Evolutionary conservation across 1,284 basidiomycete genomes (phyloP), one percentile per base, ranked within the genome.

Genomic region (Papiliotrema nemorosa): DNA sequence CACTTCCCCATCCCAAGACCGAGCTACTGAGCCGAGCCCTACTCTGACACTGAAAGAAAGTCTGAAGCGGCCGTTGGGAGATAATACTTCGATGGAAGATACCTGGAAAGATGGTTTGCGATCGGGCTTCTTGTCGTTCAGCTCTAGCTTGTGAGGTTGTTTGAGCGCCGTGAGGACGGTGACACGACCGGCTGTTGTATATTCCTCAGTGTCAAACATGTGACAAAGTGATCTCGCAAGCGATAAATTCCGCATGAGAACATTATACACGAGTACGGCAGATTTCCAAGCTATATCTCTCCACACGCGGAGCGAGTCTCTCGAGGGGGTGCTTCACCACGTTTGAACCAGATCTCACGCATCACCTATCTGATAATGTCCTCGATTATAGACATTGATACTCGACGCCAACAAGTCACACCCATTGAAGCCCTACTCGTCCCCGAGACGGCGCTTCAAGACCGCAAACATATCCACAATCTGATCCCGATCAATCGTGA

Each of bases 401-500:
- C n/a, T n/a, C n/a, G n/a, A n/a, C n/a, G n/a, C n/a, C n/a, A n/a
- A n/a, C n/a, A n/a, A n/a, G n/a, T n/a, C n/a, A 31, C 29, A 31
- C 29, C 29, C 29, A 31, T 31, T 14, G 7, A 7, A 7, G 29
- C 29, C 29, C 14, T 31, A 31, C 9, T 31, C 29, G 9, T 31
- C 29, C 29, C 9, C 29, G 9, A 31, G 29, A 7, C 29, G 7
- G 29, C 12, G 12, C 47, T 42, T 57, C 22, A 70, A 52, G 20
- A 58, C 54, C 22, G 58, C 50, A 56, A 59, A 63, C 10, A 67
- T 49, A 1, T 38, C 53, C 12, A 41, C 46, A 13, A 61, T 44
- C 49, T 70, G 58, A 3, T 59, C 60, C 35, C 56, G 48, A 2
- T 54, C 56, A 10, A 63, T 42, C 27, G 44, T 44, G 52, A 72